Percentiles rank a stretch among this genome's conserved stretches.
Evolutionary conservation across 164 flowering plant species (phyloP).

Genomic region (Pachysandra terminalis): DNA sequence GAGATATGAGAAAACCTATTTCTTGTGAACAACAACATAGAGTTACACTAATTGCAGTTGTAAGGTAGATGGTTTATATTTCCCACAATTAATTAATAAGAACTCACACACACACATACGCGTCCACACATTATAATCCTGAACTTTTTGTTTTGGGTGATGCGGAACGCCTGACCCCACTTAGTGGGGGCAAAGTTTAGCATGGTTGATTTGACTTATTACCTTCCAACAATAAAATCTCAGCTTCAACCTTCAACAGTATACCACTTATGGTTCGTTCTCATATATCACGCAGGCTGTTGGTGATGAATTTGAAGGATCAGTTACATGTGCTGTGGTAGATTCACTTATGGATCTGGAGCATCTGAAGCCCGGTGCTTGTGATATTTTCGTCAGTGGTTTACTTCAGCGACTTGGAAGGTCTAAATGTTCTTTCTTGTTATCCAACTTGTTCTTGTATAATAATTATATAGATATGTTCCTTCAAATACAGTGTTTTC

Average conservation of each 20-base stretch:
- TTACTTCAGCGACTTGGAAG: conserved; percentile 80
- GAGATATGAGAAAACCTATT: no score
- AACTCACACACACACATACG: no score
- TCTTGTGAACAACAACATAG: no score
- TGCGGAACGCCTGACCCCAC: no score
- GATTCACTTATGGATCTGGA: conserved; percentile 75
- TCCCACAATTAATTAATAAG: no score
- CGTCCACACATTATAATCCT: no score
- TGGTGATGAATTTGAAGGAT: conserved; percentile 62
- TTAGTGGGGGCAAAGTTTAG: no score
- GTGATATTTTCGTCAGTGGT: conserved; percentile 60
- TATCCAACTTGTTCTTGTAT: background rate
- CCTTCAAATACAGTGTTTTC: background rate
- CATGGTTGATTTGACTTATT: no score
- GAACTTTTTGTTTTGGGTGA: no score
- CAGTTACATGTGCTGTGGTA: conserved; percentile 40
- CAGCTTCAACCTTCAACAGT: conserved; percentile 1
- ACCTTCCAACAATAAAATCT: background rate
- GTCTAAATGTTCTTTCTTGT: conserved; percentile 29
- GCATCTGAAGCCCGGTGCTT: conserved; percentile 65
- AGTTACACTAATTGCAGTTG: no score
- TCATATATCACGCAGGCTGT: conserved; percentile 38
- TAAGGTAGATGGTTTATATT: no score
- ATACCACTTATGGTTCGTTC: background rate
- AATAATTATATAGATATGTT: background rate